A percentile compares a stretch with the other conserved stretches of the same genome.
Evolutionary conservation across 257 asterid genomes (phyloP).

Genomic region (Fraxinus anomala): DNA sequence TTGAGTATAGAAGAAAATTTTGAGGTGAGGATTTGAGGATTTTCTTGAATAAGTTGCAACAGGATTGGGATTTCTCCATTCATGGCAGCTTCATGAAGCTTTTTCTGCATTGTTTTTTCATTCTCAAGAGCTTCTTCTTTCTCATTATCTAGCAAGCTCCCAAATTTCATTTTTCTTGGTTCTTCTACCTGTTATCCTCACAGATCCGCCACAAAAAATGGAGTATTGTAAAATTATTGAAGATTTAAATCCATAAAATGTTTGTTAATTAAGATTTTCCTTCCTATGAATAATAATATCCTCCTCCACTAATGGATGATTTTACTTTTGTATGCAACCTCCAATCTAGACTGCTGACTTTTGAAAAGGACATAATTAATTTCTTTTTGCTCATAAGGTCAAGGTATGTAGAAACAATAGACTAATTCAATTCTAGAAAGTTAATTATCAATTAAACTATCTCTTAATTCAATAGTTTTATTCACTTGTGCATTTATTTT

Average conservation of each 20-base stretch:
- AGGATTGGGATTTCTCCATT: slow-evolving; percentile 22
- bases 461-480: too few relatives aligned
- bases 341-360: slow-evolving; percentile 22
- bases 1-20: slow-evolving; percentile 13
- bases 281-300: not conserved
- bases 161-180: slow-evolving; percentile 21
- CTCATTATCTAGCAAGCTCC: slow-evolving; percentile 14
- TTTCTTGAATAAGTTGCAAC: slow-evolving; percentile 26
- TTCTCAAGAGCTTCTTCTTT: slow-evolving; percentile 15
- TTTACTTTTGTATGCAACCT: not conserved
- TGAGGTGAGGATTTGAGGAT: slow-evolving; percentile 27
- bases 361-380: not conserved
- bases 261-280: not conserved
- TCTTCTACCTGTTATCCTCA: not conserved
- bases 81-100: slow-evolving; percentile 29
- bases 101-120: slow-evolving; percentile 16
- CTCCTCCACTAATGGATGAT: not conserved
- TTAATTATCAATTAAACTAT: too few relatives aligned
- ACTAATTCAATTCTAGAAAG: too few relatives aligned
- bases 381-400: not conserved
- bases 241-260: not conserved
- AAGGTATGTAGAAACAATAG: not conserved
- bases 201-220: not conserved
- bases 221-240: not conserved
- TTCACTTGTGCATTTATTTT: not conserved